Percentiles rank a stretch among this genome's conserved stretches.
Conservation (phyloP, 352 stramenopile genomes). For the Phytopythium helicoides region DNA sequence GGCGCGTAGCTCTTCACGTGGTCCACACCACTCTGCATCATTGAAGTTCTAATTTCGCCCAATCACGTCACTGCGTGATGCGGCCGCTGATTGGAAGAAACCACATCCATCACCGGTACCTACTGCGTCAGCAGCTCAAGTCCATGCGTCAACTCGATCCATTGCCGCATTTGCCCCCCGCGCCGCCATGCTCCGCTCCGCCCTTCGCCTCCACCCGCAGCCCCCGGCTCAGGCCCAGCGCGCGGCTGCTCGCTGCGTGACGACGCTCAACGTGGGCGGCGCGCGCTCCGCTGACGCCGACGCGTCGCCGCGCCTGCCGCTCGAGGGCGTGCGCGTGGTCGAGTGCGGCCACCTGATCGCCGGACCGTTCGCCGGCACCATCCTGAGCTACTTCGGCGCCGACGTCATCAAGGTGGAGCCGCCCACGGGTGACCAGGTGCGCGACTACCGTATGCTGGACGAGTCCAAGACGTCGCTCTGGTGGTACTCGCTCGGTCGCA, state of each 20-base stretch:
- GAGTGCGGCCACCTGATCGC: slow-evolving; percentile 83
- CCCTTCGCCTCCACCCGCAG: background rate
- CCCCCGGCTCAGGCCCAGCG: background rate
- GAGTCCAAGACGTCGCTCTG: slow-evolving; percentile 75
- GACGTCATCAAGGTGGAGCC: slow-evolving; percentile 91
- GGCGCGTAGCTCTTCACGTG: slow-evolving; percentile 3
- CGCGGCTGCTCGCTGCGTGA: slow-evolving; percentile 17
- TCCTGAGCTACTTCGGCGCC: slow-evolving; percentile 88
- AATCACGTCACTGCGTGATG: background rate
- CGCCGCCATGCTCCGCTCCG: background rate
- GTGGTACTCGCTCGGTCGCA: slow-evolving; percentile 88
- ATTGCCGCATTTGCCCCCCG: background rate
- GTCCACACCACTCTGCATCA: slow-evolving; percentile 5
- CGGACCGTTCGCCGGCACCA: slow-evolving; percentile 76
- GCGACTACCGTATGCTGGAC: slow-evolving; percentile 77
- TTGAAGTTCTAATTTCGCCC: slow-evolving; percentile 22
- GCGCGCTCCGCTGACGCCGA: background rate
- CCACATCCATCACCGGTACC: slow-evolving; percentile 4
- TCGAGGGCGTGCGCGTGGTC: slow-evolving; percentile 71
- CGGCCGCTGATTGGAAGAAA: background rate
- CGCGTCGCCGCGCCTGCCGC: slow-evolving; percentile 30
- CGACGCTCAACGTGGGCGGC: slow-evolving; percentile 19
- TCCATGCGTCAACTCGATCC: background rate
- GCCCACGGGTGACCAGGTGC: slow-evolving; percentile 79
- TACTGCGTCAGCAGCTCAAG: background rate